Evolutionary conservation across 768 basidiomycete genomes (phyloP).

Genomic region (Calvatia gigantea): DNA sequence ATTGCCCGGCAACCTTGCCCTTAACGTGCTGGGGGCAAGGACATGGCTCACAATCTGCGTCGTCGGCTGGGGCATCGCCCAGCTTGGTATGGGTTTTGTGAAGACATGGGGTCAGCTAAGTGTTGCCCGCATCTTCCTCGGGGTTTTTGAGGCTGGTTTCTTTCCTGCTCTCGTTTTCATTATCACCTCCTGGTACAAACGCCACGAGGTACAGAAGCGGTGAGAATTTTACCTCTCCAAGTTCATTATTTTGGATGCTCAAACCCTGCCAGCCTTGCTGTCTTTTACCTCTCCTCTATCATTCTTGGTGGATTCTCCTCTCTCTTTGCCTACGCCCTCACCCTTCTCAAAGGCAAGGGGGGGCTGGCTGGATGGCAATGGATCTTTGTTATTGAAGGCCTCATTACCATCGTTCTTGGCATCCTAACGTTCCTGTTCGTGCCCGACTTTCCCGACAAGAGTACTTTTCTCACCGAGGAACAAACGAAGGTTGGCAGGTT

Average conservation of each 20-base stretch:
- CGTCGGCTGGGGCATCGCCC: constrained; percentile 27
- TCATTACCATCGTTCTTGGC: constrained; percentile 27
- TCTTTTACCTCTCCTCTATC: constrained; percentile 30
- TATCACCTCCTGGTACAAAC: constrained; percentile 39
- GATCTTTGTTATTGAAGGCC: constrained; percentile 34
- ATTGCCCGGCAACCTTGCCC: constrained; percentile 25
- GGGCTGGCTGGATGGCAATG: constrained; percentile 33
- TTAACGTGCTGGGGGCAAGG: constrained; percentile 25
- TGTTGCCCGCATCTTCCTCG: constrained; percentile 23
- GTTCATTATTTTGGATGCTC: background rate
- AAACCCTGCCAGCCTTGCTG: constrained; percentile 20
- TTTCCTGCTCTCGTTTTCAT: constrained; percentile 40
- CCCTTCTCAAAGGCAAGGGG: constrained; percentile 22
- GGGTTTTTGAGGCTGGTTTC: constrained; percentile 35
- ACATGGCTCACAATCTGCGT: constrained; percentile 27
- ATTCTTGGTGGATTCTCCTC: constrained; percentile 26
- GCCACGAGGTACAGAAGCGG: constrained; percentile 41
- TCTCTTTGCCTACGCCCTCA: constrained; percentile 27
- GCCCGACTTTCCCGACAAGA: constrained; percentile 33
- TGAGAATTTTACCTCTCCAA: constrained; percentile 3
- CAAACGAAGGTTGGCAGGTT: constrained; percentile 27
- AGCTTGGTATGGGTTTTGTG: constrained; percentile 32
- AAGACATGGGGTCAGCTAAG: constrained; percentile 24
- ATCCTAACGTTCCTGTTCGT: constrained; percentile 27
- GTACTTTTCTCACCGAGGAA: constrained; percentile 30